These are phyloP conservation scores for Gymnopilus junonius DNA, from an alignment of 768 basidiomycete species.

Conservation along the genomic window DNA sequence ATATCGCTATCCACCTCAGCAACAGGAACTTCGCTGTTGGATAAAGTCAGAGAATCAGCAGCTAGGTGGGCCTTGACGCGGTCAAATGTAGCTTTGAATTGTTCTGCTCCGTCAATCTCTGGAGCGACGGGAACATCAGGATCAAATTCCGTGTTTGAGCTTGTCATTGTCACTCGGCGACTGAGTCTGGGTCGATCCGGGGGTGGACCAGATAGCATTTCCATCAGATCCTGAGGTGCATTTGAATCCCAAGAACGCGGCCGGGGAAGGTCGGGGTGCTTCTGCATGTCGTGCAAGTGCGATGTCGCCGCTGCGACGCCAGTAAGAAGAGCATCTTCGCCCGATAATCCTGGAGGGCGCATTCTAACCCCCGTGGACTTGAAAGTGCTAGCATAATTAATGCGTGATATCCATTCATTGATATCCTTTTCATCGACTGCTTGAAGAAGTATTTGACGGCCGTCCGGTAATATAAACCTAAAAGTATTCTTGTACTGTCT, in stretches of 20 bases:
- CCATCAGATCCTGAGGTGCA: constrained; percentile 44
- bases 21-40: constrained; percentile 24
- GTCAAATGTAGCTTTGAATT: constrained; percentile 84
- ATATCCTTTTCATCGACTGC: constrained; percentile 69
- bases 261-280: constrained; percentile 32
- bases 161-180: constrained; percentile 34
- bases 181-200: constrained; percentile 26
- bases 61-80: constrained; percentile 87
- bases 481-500: constrained; percentile 71
- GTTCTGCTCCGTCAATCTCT: constrained; percentile 62
- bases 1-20: constrained; percentile 9
- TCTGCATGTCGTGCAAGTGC: constrained; percentile 72
- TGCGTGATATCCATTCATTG: constrained; percentile 88
- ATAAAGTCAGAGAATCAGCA: constrained; percentile 43
- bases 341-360: constrained; percentile 72
- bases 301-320: constrained; percentile 88
- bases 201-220: constrained; percentile 39
- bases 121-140: constrained; percentile 52
- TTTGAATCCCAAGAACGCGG: constrained; percentile 47
- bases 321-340: constrained; percentile 73
- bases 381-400: constrained; percentile 96
- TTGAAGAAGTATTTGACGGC: constrained; percentile 84
- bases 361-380: constrained; percentile 83
- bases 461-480: constrained; percentile 74
- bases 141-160: constrained; percentile 43